Evolutionary conservation across 1,284 basidiomycete genomes (phyloP).

Genomic region (Acaromyces ingoldii): DNA sequence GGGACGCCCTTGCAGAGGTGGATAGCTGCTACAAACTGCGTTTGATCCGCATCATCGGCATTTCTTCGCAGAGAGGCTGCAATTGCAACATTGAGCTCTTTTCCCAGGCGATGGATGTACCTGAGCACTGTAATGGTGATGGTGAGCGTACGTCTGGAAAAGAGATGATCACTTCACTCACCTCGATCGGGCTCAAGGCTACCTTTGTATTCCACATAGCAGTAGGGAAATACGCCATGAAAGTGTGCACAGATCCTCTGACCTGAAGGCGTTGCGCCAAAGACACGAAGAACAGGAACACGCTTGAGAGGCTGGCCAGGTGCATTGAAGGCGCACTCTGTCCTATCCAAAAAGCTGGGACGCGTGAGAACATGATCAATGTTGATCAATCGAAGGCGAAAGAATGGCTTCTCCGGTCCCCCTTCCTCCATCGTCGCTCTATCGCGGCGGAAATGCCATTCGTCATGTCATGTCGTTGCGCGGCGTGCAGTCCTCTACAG

Average conservation of each 20-base stretch:
- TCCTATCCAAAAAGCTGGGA: conserved; percentile 28
- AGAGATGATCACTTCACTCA: conserved; percentile 30
- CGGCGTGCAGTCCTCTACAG: no score
- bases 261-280: conserved; percentile 73
- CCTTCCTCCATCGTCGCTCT: no score
- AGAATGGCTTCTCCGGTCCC: conserved; percentile 30
- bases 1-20: conserved; percentile 87
- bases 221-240: conserved; percentile 65
- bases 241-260: conserved; percentile 80
- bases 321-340: conserved; percentile 53
- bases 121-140: conserved; percentile 60
- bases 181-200: conserved; percentile 51
- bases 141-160: conserved; percentile 8
- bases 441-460: no score
- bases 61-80: conserved; percentile 30
- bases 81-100: conserved; percentile 62
- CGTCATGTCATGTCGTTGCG: no score
- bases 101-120: conserved; percentile 64
- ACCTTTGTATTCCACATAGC: conserved; percentile 56
- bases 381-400: conserved; percentile 38
- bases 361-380: conserved; percentile 37
- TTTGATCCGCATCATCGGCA: conserved; percentile 18
- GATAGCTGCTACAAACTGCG: conserved; percentile 54
- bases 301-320: conserved; percentile 60
- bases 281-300: conserved; percentile 74